phyloP scores from a whole-genome alignment of 495 filamentous ascomycete species.

The Barbatosphaeria neglecta region DNA sequence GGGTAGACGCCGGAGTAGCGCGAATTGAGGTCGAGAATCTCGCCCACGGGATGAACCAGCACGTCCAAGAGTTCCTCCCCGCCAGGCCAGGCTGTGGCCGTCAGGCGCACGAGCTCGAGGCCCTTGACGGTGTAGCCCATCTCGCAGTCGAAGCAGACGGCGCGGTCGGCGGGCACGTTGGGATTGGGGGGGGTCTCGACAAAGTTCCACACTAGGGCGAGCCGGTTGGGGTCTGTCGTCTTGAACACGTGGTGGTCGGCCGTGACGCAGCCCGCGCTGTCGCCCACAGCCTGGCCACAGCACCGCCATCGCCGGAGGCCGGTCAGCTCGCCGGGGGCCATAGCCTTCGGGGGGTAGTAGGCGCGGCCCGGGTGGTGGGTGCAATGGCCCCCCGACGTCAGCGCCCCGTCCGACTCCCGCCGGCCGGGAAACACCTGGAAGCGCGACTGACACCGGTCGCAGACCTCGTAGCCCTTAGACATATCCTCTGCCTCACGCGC shows the following conservation, averaged over 20 bases:
- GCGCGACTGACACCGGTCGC: conserved; percentile 72
- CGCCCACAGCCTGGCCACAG: conserved; percentile 60
- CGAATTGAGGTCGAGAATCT: conserved; percentile 81
- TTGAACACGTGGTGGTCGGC: conserved; percentile 78
- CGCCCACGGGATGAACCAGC: conserved; percentile 72
- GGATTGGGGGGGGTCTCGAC: conserved; percentile 57
- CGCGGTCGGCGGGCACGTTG: conserved; percentile 24
- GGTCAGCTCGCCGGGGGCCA: conserved; percentile 27
- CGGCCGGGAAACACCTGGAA: conserved; percentile 92
- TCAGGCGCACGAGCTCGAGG: conserved; percentile 79
- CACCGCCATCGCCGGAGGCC: conserved; percentile 57
- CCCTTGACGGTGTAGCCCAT: conserved; percentile 90
- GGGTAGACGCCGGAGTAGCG: conserved; percentile 75
- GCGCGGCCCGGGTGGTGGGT: conserved; percentile 62
- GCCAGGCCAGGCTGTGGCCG: conserved; percentile 74
- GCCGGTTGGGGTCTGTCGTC: conserved; percentile 56
- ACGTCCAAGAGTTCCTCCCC: conserved; percentile 69
- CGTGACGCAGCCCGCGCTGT: conserved; percentile 59
- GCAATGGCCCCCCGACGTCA: conserved; percentile 67
- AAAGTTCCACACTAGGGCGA: conserved; percentile 72
- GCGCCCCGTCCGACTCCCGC: conserved; percentile 62
- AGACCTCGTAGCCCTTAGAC: conserved; percentile 68
- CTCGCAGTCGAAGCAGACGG: conserved; percentile 85
- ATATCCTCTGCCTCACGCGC: conserved; percentile 53
- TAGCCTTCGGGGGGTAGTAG: conserved; percentile 37